Base-by-base conservation (phyloP, 192 early-diverging fungal species). In the Podila clonocystis region DNA sequence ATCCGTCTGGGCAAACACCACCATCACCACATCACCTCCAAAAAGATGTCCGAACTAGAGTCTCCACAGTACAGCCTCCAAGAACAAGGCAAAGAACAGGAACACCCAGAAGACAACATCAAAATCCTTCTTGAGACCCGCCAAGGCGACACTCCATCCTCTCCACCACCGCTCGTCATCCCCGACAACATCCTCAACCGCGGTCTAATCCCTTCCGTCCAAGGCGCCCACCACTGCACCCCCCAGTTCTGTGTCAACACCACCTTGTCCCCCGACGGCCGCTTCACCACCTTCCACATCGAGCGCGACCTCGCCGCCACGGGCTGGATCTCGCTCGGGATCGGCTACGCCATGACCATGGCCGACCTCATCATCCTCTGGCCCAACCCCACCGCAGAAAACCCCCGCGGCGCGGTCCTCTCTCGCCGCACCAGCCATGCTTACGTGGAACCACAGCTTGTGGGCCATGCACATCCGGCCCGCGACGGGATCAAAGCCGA, bases 261-360 rank as follows among this genome's bases (percentile, higher is more conserved):
- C 24, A 63, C 76, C 17, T 20, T 80, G 0, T 65, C 76, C 6
- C 59, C 62, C 50, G 76, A 80, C 19, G 76, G 68, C 24, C 33
- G 72, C 22, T 80, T 72, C 34, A 70, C 70, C 2, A 80, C 76
- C 6, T 80, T 80, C 45, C 76, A 80, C 36, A 67, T 80, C 38
- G 76, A 80, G 29, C 65, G 76, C 9, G 22, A 63, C 8, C 31
- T 72, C 4, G 63, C 55, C 13, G 57, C 60, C 11, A 80, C 70
- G 2, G 76, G 76, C 11, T 80, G 76, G 76, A 72, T 80, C 50
- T 52, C 76, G 5, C 61, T 80, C 22, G 76, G 76, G 15, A 68
- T 80, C 9, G 76, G 76, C 17, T 80, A 80, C 58, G 76, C 76
- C 12, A 80, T 80, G 76, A 80, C 76, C 17, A 72, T 59, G 36